Conservation (phyloP, 108 stramenopile species). For the Cyclotella cryptica region DNA sequence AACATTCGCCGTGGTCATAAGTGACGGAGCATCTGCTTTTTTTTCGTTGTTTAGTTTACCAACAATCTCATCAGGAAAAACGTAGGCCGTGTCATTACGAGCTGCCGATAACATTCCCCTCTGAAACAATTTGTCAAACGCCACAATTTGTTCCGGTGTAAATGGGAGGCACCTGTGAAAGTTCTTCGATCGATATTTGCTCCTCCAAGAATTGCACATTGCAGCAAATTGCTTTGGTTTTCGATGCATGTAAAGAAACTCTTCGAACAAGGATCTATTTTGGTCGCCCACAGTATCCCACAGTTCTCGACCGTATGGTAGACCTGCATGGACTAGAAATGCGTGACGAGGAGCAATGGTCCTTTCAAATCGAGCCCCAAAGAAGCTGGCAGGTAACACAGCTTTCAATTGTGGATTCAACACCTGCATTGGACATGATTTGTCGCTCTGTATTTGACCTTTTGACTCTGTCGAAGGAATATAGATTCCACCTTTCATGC, state of each 20-base stretch:
- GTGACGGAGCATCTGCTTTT: slow-evolving; percentile 36
- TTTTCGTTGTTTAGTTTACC: slow-evolving; percentile 1
- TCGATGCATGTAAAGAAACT: slow-evolving; percentile 70
- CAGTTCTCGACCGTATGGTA: slow-evolving; percentile 36
- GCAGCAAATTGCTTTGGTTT: slow-evolving; percentile 78
- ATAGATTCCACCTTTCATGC: slow-evolving; percentile 39
- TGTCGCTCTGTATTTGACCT: too few species aligned
- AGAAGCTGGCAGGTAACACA: slow-evolving; percentile 70
- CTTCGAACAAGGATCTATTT: slow-evolving; percentile 47
- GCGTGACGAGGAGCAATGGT: slow-evolving; percentile 85
- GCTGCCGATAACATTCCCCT: slow-evolving; percentile 79
- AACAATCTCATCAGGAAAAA: slow-evolving; percentile 17
- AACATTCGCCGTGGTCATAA: slow-evolving; percentile 61
- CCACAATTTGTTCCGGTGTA: slow-evolving; percentile 71
- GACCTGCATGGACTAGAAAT: slow-evolving; percentile 62
- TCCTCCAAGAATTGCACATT: slow-evolving; percentile 74
- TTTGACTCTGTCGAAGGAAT: neutral
- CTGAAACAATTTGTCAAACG: slow-evolving; percentile 78
- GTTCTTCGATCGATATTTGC: slow-evolving; percentile 25
- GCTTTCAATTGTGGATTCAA: slow-evolving; percentile 34
- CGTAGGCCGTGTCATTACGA: slow-evolving; percentile 59
- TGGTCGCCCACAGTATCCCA: slow-evolving; percentile 56
- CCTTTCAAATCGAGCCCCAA: slow-evolving; percentile 76
- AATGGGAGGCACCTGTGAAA: slow-evolving; percentile 34
- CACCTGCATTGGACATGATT: neutral